Evolutionary conservation across 495 filamentous ascomycete species (phyloP).

Genomic region (Neurospora tetraspora): DNA sequence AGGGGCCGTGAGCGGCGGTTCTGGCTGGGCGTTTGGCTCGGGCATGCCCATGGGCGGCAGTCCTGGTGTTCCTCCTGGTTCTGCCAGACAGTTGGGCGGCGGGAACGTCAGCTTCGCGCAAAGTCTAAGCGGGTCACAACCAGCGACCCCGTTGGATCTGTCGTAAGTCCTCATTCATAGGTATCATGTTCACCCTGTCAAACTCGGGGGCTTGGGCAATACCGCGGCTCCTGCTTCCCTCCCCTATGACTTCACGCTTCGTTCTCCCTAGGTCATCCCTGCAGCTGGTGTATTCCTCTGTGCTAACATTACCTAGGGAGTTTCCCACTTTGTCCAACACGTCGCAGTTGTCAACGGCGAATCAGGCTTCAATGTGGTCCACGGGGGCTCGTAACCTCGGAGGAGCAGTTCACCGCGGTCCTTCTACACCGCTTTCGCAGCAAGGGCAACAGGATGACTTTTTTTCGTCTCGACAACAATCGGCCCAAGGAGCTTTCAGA

Average conservation of each 20-base stretch:
- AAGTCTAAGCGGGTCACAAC: conserved; percentile 67
- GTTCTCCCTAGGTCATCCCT: not conserved
- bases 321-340: conserved; percentile 73
- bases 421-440: conserved; percentile 45
- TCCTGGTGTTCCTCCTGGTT: conserved; percentile 40
- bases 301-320: conserved; percentile 43
- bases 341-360: conserved; percentile 46
- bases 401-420: conserved; percentile 57
- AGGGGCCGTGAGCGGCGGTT: conserved; percentile 48
- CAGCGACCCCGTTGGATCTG: conserved; percentile 62
- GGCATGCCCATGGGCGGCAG: conserved; percentile 60
- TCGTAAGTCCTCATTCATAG: conserved; percentile 55
- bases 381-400: conserved; percentile 31
- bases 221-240: not conserved
- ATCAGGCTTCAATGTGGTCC: conserved; percentile 52
- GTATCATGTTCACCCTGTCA: not conserved
- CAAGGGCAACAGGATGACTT: conserved; percentile 50
- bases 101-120: conserved; percentile 72
- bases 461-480: conserved; percentile 44
- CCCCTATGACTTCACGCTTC: not conserved
- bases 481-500: conserved; percentile 50
- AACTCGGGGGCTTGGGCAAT: not conserved
- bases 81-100: conserved; percentile 45
- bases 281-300: not conserved
- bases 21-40: conserved; percentile 63